Conservation (phyloP, 202 grass and related monocot genomes). For the Hordeum pubiflorum region DNA sequence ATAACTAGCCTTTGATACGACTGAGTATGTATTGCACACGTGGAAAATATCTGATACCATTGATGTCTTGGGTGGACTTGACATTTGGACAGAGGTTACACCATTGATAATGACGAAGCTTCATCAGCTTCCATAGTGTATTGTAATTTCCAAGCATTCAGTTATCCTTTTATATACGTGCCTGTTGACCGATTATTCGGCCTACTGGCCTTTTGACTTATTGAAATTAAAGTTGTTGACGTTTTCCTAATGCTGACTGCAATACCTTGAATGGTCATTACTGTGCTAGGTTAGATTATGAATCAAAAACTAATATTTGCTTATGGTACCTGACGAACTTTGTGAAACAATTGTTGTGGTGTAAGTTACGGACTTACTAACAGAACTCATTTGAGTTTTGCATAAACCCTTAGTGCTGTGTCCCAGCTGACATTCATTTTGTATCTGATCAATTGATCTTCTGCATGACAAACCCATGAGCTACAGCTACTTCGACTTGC, state of each 20-base stretch:
- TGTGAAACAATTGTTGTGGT: background rate
- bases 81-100: background rate
- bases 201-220: background rate
- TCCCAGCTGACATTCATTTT: background rate
- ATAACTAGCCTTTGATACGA: background rate
- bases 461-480: background rate
- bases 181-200: background rate
- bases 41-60: background rate
- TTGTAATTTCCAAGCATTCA: background rate
- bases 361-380: background rate
- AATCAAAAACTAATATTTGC: background rate
- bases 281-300: background rate
- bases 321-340: background rate
- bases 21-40: background rate
- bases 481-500: background rate
- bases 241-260: conserved; percentile 15
- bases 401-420: background rate
- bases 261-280: conserved; percentile 8
- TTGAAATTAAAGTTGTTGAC: background rate
- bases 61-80: background rate
- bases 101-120: background rate
- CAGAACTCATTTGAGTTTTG: background rate
- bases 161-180: conserved; percentile 2
- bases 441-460: background rate
- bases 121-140: background rate